A percentile compares a stretch with the other conserved stretches of the same genome.
Evolutionary conservation across 2,329 filamentous ascomycete species (phyloP).

Genomic region (Paraphoma sp.): DNA sequence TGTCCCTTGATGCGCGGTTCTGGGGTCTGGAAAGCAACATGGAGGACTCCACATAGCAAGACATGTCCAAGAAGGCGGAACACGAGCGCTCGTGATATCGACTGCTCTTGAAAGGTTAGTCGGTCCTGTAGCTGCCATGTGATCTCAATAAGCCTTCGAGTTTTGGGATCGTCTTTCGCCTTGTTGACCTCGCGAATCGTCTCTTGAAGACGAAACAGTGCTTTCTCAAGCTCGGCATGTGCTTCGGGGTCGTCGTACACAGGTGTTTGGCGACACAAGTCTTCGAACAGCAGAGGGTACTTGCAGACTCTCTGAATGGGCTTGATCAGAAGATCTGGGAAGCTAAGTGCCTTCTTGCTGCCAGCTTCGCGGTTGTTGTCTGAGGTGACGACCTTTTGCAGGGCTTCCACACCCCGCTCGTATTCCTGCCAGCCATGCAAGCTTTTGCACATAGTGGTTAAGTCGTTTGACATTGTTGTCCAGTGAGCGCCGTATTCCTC

Average conservation of each 20-base stretch:
- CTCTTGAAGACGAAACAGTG: constrained; percentile 74
- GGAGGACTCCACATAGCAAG: constrained; percentile 79
- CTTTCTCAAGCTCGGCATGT: constrained; percentile 78
- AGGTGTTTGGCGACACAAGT: constrained; percentile 82
- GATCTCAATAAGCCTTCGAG: constrained; percentile 74
- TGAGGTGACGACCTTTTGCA: constrained; percentile 77
- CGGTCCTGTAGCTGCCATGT: constrained; percentile 87
- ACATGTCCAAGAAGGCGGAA: constrained; percentile 83
- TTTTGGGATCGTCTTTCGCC: constrained; percentile 77
- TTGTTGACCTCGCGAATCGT: constrained; percentile 81
- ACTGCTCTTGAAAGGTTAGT: constrained; percentile 73
- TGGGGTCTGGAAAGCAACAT: constrained; percentile 80
- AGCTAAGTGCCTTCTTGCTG: constrained; percentile 77
- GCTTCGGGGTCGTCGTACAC: constrained; percentile 84
- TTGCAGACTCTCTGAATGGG: constrained; percentile 92
- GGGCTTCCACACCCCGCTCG: constrained; percentile 82
- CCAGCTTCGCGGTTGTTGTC: constrained; percentile 68
- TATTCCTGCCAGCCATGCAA: constrained; percentile 79
- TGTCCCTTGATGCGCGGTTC: constrained; percentile 70
- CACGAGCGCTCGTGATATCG: constrained; percentile 48
- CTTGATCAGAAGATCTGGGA: constrained; percentile 91
- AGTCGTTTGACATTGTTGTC: constrained; percentile 80
- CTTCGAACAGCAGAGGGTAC: constrained; percentile 85
- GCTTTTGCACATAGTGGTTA: constrained; percentile 71
- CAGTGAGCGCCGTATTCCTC: constrained; percentile 93